Evolutionary conservation across 2,329 filamentous ascomycete species (phyloP).

Genomic region (Apiospora saccharicola): DNA sequence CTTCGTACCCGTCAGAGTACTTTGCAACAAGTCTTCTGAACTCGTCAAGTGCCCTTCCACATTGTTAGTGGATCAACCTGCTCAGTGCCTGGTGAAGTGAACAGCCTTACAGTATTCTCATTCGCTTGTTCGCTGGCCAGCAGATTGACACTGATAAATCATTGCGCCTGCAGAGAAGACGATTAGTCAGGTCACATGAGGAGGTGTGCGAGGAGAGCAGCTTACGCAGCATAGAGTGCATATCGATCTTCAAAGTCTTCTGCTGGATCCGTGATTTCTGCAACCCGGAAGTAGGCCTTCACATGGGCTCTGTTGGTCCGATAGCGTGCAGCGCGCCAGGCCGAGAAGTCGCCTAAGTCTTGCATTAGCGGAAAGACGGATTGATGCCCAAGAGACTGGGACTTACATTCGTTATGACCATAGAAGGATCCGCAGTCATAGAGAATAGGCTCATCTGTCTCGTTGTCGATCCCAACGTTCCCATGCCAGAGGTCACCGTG

Average conservation of each 20-base stretch:
- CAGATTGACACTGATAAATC: not conserved
- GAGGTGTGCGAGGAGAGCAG: not conserved
- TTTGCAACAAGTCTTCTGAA: not conserved
- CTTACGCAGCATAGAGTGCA: not conserved
- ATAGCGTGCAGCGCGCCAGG: not conserved
- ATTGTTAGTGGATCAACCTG: not conserved
- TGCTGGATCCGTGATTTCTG: not conserved
- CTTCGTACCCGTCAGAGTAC: not conserved
- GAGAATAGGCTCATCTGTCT: not conserved
- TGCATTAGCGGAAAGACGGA: not conserved
- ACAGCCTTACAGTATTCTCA: not conserved
- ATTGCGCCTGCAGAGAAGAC: not conserved
- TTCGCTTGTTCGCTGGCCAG: not conserved
- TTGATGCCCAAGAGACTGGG: not conserved
- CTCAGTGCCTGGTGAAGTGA: not conserved
- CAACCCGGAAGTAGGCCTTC: not conserved
- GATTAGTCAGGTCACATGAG: not conserved
- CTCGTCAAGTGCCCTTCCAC: not conserved
- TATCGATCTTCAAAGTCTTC: not conserved
- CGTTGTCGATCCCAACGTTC: not conserved
- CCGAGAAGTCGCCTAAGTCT: not conserved
- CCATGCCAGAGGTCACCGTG: not conserved
- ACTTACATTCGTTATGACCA: not conserved
- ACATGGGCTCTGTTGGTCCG: not conserved
- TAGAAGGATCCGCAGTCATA: not conserved